Evolutionary conservation across 2,329 filamentous ascomycete genomes (phyloP).

Genomic region (Nigrospora sphaerica): DNA sequence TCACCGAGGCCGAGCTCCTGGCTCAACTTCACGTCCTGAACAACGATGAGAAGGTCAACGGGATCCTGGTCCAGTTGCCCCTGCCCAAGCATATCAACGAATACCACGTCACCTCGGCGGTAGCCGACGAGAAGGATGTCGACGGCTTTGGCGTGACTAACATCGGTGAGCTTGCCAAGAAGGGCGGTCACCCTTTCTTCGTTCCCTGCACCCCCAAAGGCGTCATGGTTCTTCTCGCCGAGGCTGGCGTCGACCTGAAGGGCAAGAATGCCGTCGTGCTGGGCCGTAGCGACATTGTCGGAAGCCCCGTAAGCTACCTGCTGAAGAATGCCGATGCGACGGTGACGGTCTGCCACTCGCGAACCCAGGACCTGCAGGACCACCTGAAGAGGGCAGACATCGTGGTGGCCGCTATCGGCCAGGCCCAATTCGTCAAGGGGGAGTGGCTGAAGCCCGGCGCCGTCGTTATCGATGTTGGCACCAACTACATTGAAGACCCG

Average conservation of each 20-base stretch:
- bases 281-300: slow-evolving; percentile 93
- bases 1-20: slow-evolving; percentile 79
- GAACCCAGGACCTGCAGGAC: slow-evolving; percentile 65
- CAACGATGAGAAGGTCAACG: slow-evolving; percentile 78
- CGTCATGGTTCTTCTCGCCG: slow-evolving; percentile 85
- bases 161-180: slow-evolving; percentile 95
- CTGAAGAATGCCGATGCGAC: slow-evolving; percentile 94
- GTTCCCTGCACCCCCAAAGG: slow-evolving; percentile 95
- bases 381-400: slow-evolving; percentile 82
- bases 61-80: slow-evolving; percentile 89
- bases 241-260: slow-evolving; percentile 72
- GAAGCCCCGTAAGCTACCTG: slow-evolving; percentile 92
- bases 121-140: slow-evolving; percentile 92
- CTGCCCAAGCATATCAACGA: slow-evolving; percentile 86
- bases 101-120: slow-evolving; percentile 81
- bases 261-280: slow-evolving; percentile 95
- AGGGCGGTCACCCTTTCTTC: slow-evolving; percentile 83
- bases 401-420: slow-evolving; percentile 84
- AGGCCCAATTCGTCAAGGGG: slow-evolving; percentile 81
- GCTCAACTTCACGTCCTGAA: slow-evolving; percentile 77
- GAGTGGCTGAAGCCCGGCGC: slow-evolving; percentile 92
- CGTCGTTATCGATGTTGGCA: slow-evolving; percentile 97
- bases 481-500: slow-evolving; percentile 86
- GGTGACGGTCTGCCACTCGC: slow-evolving; percentile 92
- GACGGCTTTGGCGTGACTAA: slow-evolving; percentile 93